phyloP scores from a whole-genome alignment of 1,139 yeast genomes.

The Scheffersomyces segobiensis region DNA sequence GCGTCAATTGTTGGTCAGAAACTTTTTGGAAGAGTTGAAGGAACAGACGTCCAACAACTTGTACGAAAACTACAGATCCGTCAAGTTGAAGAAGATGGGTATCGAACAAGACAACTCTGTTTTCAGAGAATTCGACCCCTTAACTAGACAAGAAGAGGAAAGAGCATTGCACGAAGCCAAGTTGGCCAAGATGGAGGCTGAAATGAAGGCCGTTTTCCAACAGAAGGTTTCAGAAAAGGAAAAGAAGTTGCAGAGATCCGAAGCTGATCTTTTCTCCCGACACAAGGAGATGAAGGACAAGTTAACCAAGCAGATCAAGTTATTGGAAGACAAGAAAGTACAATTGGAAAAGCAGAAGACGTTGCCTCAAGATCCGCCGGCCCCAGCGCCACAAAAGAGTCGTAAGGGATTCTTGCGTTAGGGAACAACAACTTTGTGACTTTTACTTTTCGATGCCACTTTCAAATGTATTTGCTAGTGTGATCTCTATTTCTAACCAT shows the following conservation, averaged over 20 bases:
- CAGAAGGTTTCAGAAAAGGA: conserved; percentile 97
- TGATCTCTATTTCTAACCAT: neutral
- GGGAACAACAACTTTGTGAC: neutral
- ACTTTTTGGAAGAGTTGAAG: conserved; percentile 90
- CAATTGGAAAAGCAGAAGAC: conserved; percentile 73
- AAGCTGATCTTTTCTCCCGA: conserved; percentile 92
- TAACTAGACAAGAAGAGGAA: conserved; percentile 91
- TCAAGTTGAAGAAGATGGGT: conserved; percentile 78
- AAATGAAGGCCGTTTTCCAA: conserved; percentile 96
- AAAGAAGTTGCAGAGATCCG: conserved; percentile 94
- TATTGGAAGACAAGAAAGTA: conserved; percentile 86
- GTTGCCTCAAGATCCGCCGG: conserved; percentile 32
- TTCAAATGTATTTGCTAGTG: neutral
- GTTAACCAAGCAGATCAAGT: conserved; percentile 80
- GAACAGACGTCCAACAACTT: conserved; percentile 76
- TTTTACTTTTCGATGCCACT: neutral
- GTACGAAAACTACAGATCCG: conserved; percentile 89
- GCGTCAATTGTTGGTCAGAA: conserved; percentile 86
- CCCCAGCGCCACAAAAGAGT: conserved; percentile 51
- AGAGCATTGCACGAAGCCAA: conserved; percentile 91
- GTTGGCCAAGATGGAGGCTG: conserved; percentile 90
- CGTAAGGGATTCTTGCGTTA: conserved; percentile 65
- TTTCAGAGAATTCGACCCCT: conserved; percentile 92
- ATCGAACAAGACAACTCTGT: conserved; percentile 90
- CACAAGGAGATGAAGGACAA: conserved; percentile 98